Evolutionary conservation across 805 yeast species (phyloP), one percentile per base, ranked within the genome.

Genomic region (Yamadazyma ubonensis): DNA sequence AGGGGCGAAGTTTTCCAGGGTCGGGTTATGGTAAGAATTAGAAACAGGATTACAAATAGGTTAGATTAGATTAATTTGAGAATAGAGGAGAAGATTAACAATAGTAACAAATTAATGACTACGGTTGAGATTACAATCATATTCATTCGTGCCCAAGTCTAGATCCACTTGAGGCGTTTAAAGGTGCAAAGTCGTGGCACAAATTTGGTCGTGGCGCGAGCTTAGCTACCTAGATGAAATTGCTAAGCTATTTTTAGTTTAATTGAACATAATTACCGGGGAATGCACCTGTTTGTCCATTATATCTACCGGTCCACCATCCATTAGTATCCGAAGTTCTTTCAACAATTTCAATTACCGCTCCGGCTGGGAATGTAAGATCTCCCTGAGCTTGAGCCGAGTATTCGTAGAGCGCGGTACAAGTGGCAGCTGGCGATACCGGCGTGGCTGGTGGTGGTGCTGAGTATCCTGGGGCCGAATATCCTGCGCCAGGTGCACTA

Each of bases 201-300:
- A 23, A 23, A 23, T 10, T 10, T 23, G 26, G 26, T 15, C 30
- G 30, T 27, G 30, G 16, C 16, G 25, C 25, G 10, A 22, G 9
- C 10, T 10, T 22, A 22, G 9, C 10, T 22, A 22, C 25, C 7
- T 10, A 8, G 25, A n/a, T n/a, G n/a, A n/a, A n/a, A 23, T 23
- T 23, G 6, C 26, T 16, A 10, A 16, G 20, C 15, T 16, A 27
- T 27, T 18, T 15, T 33, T 45, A 58, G 41, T 79, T 79, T 50
- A 87, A 60, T 59, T 85, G 91, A 19, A 93, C 99, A 55, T 93
- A 93, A 58, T 91, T 93, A 7, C 96, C 99, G 5, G 99, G 99
- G 70, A 95, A 93, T 8, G 82, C 84, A 43, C 99, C 99, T 43
- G 83, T 81, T 43, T 73, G 83, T 6, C 96, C 97, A 52, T 88